Conservation (phyloP, 176 grass and related monocot species). For the Thalia dealbata region DNA sequence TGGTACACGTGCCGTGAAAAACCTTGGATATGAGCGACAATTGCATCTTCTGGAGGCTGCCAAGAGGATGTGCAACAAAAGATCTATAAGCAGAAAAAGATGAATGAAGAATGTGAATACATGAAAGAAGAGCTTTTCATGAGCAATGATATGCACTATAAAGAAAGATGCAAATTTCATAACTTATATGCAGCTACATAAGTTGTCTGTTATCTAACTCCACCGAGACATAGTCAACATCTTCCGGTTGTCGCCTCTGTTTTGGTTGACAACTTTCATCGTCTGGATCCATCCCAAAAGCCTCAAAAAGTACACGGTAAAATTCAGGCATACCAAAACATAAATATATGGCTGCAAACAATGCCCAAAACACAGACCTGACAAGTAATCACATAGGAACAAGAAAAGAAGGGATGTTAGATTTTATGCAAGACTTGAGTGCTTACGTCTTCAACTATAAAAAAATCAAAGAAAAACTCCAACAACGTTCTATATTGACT, state of each 20-base stretch:
- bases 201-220: slow-evolving; percentile 85
- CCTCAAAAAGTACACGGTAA: slow-evolving; percentile 92
- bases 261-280: slow-evolving; percentile 90
- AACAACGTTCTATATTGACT: neutral
- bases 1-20: slow-evolving; percentile 92
- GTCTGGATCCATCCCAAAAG: slow-evolving; percentile 87
- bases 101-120: neutral
- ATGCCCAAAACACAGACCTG: slow-evolving; percentile 94
- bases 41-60: slow-evolving; percentile 91
- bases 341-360: slow-evolving; percentile 98
- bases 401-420: neutral
- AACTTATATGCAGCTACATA: slow-evolving; percentile 75
- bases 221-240: slow-evolving; percentile 95
- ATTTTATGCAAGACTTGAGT: neutral
- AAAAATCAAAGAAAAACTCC: neutral
- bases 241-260: slow-evolving; percentile 79
- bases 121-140: neutral
- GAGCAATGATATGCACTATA: neutral
- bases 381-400: neutral
- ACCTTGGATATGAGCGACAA: slow-evolving; percentile 91
- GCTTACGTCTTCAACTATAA: neutral
- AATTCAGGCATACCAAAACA: slow-evolving; percentile 99
- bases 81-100: neutral
- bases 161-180: slow-evolving; percentile 18
- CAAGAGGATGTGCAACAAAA: slow-evolving; percentile 1